Evolutionary conservation across 768 basidiomycete species (phyloP).

Genomic region (Rubroboletus pulcherrimus): DNA sequence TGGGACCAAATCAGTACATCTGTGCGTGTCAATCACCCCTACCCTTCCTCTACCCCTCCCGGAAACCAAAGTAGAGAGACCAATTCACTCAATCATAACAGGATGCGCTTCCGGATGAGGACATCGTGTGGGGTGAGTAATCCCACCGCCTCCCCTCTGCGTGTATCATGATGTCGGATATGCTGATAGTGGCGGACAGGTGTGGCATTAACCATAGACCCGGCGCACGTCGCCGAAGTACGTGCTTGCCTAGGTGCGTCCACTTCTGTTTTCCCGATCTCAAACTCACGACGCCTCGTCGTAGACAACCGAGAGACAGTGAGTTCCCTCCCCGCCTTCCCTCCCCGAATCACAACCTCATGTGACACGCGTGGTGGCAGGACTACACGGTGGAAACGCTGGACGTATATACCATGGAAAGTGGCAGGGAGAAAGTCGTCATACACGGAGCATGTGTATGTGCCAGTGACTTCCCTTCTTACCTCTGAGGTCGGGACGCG

Average conservation of each 20-base stretch:
- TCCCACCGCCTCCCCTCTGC: background rate
- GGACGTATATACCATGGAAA: constrained; percentile 61
- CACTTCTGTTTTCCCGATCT: background rate
- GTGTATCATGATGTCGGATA: background rate
- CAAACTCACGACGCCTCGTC: background rate
- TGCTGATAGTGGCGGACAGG: constrained; percentile 39
- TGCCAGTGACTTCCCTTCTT: background rate
- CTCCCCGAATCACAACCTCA: background rate
- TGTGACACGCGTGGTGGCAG: constrained; percentile 32
- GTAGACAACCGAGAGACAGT: constrained; percentile 84
- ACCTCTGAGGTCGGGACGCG: background rate
- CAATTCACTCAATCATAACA: background rate
- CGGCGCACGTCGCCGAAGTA: constrained; percentile 67
- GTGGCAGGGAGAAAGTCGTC: constrained; percentile 50
- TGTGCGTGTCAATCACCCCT: constrained; percentile 37
- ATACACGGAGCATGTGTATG: constrained; percentile 34
- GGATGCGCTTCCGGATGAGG: constrained; percentile 27
- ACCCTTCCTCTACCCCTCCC: background rate
- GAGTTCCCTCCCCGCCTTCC: background rate
- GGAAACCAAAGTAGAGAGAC: background rate
- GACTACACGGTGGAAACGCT: constrained; percentile 82
- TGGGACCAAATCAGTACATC: constrained; percentile 70
- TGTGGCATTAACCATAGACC: constrained; percentile 84
- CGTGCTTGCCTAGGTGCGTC: constrained; percentile 71
- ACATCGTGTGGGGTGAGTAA: constrained; percentile 60